Evolutionary conservation across 305 asterid species (phyloP).

Genomic region (Salvia sclarea): DNA sequence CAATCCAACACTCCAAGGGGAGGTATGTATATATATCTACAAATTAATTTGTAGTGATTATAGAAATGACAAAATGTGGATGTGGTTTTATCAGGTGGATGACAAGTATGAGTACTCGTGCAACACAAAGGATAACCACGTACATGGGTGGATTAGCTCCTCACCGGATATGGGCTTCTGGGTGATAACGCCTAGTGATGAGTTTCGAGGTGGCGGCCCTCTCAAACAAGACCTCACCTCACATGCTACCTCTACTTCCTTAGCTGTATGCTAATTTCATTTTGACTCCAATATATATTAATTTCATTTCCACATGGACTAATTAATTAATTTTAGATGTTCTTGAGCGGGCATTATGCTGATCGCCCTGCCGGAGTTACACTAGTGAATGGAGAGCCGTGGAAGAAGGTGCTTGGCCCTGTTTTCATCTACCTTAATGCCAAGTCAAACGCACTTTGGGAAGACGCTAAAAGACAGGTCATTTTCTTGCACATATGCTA

Average conservation of each 20-base stretch:
- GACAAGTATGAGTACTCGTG: conserved; percentile 69
- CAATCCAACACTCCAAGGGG: conserved; percentile 44
- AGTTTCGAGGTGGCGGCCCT: conserved; percentile 70
- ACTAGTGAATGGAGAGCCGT: conserved; percentile 53
- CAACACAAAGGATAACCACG: conserved; percentile 55
- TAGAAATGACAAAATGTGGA: too few species aligned
- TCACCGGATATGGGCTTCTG: conserved; percentile 52
- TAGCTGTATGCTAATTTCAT: too few species aligned
- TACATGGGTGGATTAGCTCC: conserved; percentile 73
- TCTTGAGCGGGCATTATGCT: conserved; percentile 57
- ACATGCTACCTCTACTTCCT: conserved; percentile 62
- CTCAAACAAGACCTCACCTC: conserved; percentile 68
- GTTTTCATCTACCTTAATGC: conserved; percentile 67
- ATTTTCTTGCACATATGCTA: not conserved
- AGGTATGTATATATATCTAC: conserved; percentile 34
- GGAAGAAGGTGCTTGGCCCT: conserved; percentile 81
- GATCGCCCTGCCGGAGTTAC: conserved; percentile 29
- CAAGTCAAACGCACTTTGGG: conserved; percentile 48
- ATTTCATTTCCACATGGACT: not conserved
- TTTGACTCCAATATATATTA: too few species aligned
- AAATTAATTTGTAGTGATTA: too few species aligned
- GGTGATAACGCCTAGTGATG: conserved; percentile 69
- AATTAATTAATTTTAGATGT: conserved; percentile 34
- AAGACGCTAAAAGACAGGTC: conserved; percentile 65
- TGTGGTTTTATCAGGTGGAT: conserved; percentile 58